Evolutionary conservation across 192 early-diverging fungal genomes (phyloP).

Genomic region (Linnemannia exigua): DNA sequence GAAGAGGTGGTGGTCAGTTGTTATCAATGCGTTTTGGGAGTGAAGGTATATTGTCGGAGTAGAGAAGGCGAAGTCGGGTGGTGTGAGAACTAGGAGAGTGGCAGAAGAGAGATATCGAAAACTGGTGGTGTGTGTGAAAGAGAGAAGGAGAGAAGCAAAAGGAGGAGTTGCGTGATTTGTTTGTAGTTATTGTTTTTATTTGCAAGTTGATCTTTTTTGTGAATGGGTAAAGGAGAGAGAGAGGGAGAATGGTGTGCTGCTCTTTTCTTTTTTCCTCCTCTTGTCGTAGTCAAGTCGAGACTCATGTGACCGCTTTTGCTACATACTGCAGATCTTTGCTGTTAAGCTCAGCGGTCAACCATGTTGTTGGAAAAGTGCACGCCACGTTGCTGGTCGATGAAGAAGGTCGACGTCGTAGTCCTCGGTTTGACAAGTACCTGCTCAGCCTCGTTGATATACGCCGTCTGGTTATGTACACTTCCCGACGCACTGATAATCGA

Average conservation of each 20-base stretch:
- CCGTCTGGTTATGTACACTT: constrained; percentile 62
- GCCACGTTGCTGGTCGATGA: constrained; percentile 71
- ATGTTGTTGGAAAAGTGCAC: constrained; percentile 45
- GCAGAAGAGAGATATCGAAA: too few relatives aligned
- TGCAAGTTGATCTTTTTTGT: neutral
- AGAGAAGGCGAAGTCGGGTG: neutral
- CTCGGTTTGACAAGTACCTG: constrained; percentile 70
- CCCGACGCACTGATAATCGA: constrained; percentile 55
- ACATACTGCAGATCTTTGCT: neutral
- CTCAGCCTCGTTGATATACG: constrained; percentile 71
- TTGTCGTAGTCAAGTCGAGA: too few relatives aligned
- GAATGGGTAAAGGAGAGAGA: neutral
- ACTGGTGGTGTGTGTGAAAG: neutral
- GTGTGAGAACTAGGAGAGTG: too few relatives aligned
- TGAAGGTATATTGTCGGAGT: neutral
- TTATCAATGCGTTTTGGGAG: neutral
- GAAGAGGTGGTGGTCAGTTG: neutral
- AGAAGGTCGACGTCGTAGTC: constrained; percentile 70
- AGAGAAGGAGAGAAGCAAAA: neutral
- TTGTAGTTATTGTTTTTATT: neutral
- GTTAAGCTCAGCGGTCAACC: constrained; percentile 13
- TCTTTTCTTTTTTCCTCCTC: too few relatives aligned
- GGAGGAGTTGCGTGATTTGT: neutral
- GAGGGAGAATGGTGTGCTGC: neutral
- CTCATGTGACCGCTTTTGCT: constrained; percentile 7